These are phyloP conservation scores for Leccinellum luteum DNA, from an alignment of 768 basidiomycete species.

Conservation along the genomic window DNA sequence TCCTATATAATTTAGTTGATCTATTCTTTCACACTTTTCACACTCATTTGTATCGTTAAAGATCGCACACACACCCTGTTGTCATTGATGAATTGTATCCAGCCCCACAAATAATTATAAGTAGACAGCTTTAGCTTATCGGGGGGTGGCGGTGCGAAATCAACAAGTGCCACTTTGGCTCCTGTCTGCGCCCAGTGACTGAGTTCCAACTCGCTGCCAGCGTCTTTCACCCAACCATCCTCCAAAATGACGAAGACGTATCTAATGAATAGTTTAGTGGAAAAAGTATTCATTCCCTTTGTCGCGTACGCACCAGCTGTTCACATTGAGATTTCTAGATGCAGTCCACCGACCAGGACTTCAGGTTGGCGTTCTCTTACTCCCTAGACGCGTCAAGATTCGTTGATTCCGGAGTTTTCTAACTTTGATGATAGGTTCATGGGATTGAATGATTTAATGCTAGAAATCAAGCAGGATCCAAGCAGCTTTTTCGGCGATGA, in stretches of 20 bases:
- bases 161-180: slow-evolving; percentile 7
- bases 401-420: slow-evolving; percentile 16
- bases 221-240: neutral
- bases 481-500: slow-evolving; percentile 82
- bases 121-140: neutral
- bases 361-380: slow-evolving; percentile 50
- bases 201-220: neutral
- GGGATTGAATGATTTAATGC: slow-evolving; percentile 93
- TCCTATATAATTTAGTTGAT: neutral
- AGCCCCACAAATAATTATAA: neutral
- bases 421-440: slow-evolving; percentile 66
- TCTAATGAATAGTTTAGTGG: slow-evolving; percentile 79
- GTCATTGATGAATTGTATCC: neutral
- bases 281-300: slow-evolving; percentile 51
- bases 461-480: slow-evolving; percentile 80
- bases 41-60: slow-evolving; percentile 1
- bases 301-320: neutral
- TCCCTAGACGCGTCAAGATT: slow-evolving; percentile 13
- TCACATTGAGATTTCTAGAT: slow-evolving; percentile 49
- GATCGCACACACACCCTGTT: slow-evolving; percentile 1
- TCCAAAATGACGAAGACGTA: slow-evolving; percentile 79
- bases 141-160: slow-evolving; percentile 14
- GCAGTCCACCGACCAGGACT: slow-evolving; percentile 90
- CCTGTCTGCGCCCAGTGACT: slow-evolving; percentile 13
- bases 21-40: neutral